Percentiles rank a stretch among this genome's conserved stretches.
phyloP scores from a whole-genome alignment of 768 basidiomycete genomes.

The Auriculariales sp. region DNA sequence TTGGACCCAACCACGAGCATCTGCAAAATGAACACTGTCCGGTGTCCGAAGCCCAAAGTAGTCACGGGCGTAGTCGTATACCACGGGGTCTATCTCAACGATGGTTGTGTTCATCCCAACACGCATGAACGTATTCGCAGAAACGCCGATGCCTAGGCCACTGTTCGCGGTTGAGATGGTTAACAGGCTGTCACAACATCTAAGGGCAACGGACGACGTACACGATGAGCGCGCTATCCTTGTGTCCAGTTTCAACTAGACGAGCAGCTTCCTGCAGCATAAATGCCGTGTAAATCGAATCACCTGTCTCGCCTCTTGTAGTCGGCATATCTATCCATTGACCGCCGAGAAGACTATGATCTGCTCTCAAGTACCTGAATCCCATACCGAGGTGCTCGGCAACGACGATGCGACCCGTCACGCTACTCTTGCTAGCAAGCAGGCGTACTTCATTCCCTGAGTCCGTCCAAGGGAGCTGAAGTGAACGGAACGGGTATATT shows the following conservation, averaged over 20 bases:
- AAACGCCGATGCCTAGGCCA: slow-evolving; percentile 78
- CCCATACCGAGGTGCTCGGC: slow-evolving; percentile 38
- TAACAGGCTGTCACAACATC: slow-evolving; percentile 7
- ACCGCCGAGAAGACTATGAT: slow-evolving; percentile 45
- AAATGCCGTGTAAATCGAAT: slow-evolving; percentile 76
- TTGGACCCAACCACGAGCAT: slow-evolving; percentile 58
- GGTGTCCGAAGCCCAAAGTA: slow-evolving; percentile 68
- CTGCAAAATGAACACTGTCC: slow-evolving; percentile 53
- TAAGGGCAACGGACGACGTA: slow-evolving; percentile 20
- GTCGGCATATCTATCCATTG: slow-evolving; percentile 66
- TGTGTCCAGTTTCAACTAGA: slow-evolving; percentile 29
- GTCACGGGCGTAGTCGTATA: slow-evolving; percentile 64
- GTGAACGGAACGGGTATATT: slow-evolving; percentile 43
- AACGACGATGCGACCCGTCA: slow-evolving; percentile 75
- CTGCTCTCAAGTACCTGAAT: slow-evolving; percentile 34
- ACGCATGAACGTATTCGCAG: slow-evolving; percentile 56
- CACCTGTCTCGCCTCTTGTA: slow-evolving; percentile 33
- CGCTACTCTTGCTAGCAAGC: slow-evolving; percentile 48
- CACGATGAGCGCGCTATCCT: slow-evolving; percentile 58
- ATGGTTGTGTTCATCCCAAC: slow-evolving; percentile 64
- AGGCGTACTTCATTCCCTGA: slow-evolving; percentile 45
- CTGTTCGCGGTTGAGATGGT: slow-evolving; percentile 23
- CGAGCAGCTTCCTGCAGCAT: slow-evolving; percentile 76
- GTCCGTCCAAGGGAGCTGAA: slow-evolving; percentile 31
- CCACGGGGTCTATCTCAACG: slow-evolving; percentile 87